Base-by-base conservation (phyloP, 331 rosid species). In the Spiraea crenata region DNA sequence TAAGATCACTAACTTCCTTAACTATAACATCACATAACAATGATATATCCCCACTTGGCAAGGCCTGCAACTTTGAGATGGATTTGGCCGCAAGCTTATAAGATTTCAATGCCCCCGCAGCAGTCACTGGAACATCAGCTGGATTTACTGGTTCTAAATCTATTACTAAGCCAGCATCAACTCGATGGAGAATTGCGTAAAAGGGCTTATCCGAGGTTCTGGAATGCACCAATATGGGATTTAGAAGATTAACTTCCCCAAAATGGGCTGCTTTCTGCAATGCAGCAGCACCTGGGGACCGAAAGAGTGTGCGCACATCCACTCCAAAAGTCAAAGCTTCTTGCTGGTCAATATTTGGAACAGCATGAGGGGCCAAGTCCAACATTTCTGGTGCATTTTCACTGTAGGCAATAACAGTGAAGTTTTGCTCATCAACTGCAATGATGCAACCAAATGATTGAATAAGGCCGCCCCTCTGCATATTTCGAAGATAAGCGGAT, bases 21-120 rank as follows among this genome's bases (percentile, higher is more conserved):
- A 72, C 86, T 76, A 76, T 68, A 63, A 76, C 77, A 73, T 76
- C 72, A 16, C 84, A 79, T 46, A 76, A 54, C 64, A 79, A 74
- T 40, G 77, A 68, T 63, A 82, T 17, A 60, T 76, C 55, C 58
- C 83, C 81, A 64, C 79, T 82, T 9, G 79, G 84, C 74, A 82
- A 73, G 39, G 84, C 58, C 49, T 79, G 86, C 81, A 82, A 79
- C 16, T 61, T 82, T 37, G 84, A 76, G 77, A 82, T 82, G 67
- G 86, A 79, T 79, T 82, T 79, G 34, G 86, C 79, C 2, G 84
- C 82, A 50, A 82, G 79, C 82, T 82, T 82, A 79, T 82, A 82
- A 17, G 86, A 82, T 72, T 76, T 82, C 81, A 82, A 76, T 9
- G 81, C 72, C 63, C 86, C 84, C 10, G 82, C 84, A 72, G 86